phyloP scores from a whole-genome alignment of 164 flowering plant genomes.

The Umbilicus rupestris region DNA sequence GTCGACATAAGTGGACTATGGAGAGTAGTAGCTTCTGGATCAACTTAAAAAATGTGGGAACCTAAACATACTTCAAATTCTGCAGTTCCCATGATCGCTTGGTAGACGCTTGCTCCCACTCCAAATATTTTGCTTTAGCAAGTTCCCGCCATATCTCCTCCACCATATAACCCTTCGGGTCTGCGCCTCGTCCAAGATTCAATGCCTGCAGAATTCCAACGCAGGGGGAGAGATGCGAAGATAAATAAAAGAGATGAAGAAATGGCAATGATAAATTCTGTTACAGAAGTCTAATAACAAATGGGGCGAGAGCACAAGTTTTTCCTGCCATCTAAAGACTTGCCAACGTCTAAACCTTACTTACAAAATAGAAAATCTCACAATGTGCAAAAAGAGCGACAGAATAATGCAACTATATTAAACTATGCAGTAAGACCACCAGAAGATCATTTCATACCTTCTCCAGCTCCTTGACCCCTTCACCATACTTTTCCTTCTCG shows the following conservation, averaged over 20 bases:
- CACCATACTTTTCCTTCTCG: constrained; percentile 38
- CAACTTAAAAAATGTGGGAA: neutral
- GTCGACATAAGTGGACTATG: neutral
- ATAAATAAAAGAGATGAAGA: neutral
- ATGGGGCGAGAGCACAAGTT: neutral
- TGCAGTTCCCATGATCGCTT: constrained; percentile 60
- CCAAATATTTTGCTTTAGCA: constrained; percentile 70
- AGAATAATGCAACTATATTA: neutral
- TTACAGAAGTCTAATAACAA: no score
- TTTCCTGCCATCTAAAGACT: neutral
- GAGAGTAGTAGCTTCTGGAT: neutral
- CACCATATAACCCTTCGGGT: constrained; percentile 62
- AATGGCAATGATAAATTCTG: no score
- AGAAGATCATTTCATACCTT: constrained; percentile 28
- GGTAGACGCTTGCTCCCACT: constrained; percentile 67
- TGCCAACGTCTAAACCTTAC: neutral
- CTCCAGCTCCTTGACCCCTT: constrained; percentile 64
- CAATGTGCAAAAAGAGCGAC: neutral
- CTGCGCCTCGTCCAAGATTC: constrained; percentile 28
- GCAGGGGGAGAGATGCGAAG: neutral
- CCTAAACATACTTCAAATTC: constrained; percentile 53
- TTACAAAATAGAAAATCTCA: neutral
- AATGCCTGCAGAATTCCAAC: neutral
- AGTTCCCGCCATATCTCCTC: constrained; percentile 96
- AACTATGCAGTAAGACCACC: neutral